Conservation (phyloP, 192 early-diverging fungal species). For the Tieghemiomyces parasiticus region DNA sequence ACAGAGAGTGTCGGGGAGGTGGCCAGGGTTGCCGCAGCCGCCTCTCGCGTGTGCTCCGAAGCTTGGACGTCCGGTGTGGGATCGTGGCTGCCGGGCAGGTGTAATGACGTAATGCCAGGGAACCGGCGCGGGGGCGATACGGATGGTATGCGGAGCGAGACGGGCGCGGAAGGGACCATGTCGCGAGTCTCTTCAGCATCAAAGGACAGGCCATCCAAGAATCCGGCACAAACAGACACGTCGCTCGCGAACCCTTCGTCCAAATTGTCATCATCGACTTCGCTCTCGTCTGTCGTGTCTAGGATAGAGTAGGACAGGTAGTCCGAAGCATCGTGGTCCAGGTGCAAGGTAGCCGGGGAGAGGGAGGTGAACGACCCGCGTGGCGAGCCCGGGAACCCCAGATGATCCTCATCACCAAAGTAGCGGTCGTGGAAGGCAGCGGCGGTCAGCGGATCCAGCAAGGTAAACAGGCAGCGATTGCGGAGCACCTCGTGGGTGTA, state of each 20-base stretch:
- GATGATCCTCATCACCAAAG: neutral
- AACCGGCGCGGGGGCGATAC: no score
- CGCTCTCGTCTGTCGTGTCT: neutral
- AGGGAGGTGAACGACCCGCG: neutral
- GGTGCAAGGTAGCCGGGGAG: neutral
- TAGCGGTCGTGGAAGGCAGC: neutral
- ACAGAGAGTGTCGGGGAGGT: neutral
- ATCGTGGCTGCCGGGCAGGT: neutral
- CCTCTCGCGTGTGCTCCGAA: neutral
- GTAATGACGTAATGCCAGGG: neutral
- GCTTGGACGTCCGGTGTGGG: neutral
- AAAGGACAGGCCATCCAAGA: neutral
- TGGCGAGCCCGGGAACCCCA: neutral
- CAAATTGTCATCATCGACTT: neutral
- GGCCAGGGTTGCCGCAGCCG: neutral
- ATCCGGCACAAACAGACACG: neutral
- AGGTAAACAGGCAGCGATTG: constrained; percentile 10
- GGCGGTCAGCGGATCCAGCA: neutral
- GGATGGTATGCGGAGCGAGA: no score
- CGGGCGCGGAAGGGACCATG: neutral
- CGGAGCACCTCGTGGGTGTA: constrained; percentile 4
- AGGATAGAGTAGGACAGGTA: neutral
- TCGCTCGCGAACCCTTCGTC: neutral
- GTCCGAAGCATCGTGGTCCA: neutral
- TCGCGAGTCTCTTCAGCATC: neutral